phyloP scores from a whole-genome alignment of 192 early-diverging fungal genomes.

The Backusella australiensis region DNA sequence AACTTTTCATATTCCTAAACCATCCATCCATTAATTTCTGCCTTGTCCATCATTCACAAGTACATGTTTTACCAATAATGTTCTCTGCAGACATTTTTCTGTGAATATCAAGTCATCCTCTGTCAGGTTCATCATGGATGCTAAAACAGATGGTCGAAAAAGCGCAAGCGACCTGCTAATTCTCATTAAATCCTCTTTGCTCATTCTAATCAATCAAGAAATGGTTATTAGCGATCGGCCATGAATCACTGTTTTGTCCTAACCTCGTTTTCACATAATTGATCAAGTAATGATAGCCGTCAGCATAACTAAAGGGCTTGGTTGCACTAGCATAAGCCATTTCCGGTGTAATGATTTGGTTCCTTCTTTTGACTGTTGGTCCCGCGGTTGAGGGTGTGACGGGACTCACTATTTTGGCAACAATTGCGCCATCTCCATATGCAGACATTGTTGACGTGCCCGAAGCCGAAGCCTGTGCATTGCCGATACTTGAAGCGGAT shows the following conservation, averaged over 20 bases:
- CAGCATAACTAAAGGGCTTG: conserved; percentile 86
- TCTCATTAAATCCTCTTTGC: conserved; percentile 82
- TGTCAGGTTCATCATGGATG: conserved; percentile 89
- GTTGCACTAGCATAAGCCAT: conserved; percentile 80
- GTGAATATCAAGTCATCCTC: conserved; percentile 92
- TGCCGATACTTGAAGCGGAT: not conserved
- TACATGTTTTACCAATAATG: conserved; percentile 60
- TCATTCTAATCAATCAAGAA: conserved; percentile 59
- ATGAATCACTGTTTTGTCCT: no score
- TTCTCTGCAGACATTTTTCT: conserved; percentile 95
- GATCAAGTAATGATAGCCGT: conserved; percentile 91
- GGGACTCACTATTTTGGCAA: conserved; percentile 18
- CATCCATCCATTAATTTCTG: not conserved
- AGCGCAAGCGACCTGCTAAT: conserved; percentile 86
- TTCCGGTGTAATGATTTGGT: conserved; percentile 44
- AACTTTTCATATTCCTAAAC: conserved; percentile 89
- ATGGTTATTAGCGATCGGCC: not conserved
- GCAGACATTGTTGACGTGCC: conserved; percentile 16
- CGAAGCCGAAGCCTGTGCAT: not conserved
- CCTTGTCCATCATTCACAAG: not conserved
- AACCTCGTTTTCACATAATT: conserved; percentile 60
- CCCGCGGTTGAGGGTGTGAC: not conserved
- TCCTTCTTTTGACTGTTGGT: conserved; percentile 13
- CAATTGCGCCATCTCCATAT: conserved; percentile 17
- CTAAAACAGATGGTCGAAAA: conserved; percentile 91